A percentile compares a stretch with the other conserved stretches of the same genome.
Conservation (phyloP, 164 flowering plant species). For the Santalum album region DNA sequence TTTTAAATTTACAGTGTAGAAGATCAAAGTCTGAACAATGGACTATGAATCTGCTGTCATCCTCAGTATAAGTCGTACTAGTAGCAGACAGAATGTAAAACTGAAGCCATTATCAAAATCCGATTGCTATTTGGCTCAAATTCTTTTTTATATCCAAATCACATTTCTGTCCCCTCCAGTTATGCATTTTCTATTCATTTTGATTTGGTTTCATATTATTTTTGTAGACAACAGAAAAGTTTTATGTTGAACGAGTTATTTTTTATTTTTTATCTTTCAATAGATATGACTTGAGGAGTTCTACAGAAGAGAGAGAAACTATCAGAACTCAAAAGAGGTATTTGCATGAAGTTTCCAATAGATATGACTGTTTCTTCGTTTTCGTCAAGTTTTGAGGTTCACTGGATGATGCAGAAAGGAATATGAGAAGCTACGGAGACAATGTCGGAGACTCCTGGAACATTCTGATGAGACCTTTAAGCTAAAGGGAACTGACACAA, state of each 20-base stretch:
- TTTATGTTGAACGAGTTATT: background rate
- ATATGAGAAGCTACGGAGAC: constrained; percentile 53
- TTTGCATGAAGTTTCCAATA: background rate
- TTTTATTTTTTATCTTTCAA: background rate
- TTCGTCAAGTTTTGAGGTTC: background rate
- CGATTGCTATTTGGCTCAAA: too few relatives aligned
- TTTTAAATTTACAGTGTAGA: too few relatives aligned
- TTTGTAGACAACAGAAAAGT: too few relatives aligned
- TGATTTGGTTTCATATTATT: background rate
- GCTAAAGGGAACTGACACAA: constrained; percentile 17
- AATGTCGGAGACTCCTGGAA: constrained; percentile 34
- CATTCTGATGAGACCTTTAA: constrained; percentile 15
- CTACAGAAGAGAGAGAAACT: background rate
- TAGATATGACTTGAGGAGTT: background rate
- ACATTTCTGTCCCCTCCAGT: too few relatives aligned
- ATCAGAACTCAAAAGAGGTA: background rate
- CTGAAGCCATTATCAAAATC: too few relatives aligned
- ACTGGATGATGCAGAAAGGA: constrained; percentile 38
- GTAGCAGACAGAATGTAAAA: too few relatives aligned
- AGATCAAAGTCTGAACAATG: too few relatives aligned
- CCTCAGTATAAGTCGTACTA: too few relatives aligned
- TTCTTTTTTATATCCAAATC: too few relatives aligned
- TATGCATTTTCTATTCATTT: background rate
- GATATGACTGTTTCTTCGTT: background rate
- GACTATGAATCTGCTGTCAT: too few relatives aligned